These are phyloP conservation scores for Diplodia corticola DNA, from an alignment of 2,329 filamentous ascomycete genomes.

Conservation along the genomic window DNA sequence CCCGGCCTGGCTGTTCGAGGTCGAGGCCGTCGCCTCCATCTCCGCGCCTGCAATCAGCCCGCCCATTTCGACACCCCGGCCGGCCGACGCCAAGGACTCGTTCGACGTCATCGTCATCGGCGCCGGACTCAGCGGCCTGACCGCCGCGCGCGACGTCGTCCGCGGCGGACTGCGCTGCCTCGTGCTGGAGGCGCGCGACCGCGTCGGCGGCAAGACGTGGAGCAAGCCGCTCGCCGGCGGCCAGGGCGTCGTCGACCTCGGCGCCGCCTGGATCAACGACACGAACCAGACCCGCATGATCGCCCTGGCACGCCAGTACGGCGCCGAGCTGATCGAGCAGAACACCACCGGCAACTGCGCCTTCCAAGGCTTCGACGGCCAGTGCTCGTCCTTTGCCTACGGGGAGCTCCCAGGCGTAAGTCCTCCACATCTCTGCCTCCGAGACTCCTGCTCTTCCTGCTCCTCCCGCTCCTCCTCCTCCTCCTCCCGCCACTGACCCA, in stretches of 20 bases:
- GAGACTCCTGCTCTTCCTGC: too few relatives aligned
- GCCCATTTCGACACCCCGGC: neutral
- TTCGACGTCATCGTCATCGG: conserved; percentile 44
- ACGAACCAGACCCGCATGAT: conserved; percentile 52
- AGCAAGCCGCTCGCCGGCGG: conserved; percentile 37
- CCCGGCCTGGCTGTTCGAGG: conserved; percentile 46
- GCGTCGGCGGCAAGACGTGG: conserved; percentile 56
- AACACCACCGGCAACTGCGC: conserved; percentile 49
- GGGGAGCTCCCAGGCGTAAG: conserved; percentile 34
- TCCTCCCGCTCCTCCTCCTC: too few relatives aligned
- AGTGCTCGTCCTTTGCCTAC: conserved; percentile 33
- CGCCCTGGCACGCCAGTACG: conserved; percentile 44
- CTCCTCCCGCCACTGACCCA: too few relatives aligned
- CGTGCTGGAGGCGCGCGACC: conserved; percentile 53
- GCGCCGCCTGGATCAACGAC: conserved; percentile 63
- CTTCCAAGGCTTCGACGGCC: conserved; percentile 41
- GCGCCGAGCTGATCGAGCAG: conserved; percentile 50
- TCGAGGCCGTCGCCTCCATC: conserved; percentile 42
- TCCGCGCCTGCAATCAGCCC: conserved; percentile 21
- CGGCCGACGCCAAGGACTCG: neutral
- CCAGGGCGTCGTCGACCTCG: conserved; percentile 48
- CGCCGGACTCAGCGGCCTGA: conserved; percentile 42
- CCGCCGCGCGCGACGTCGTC: conserved; percentile 37
- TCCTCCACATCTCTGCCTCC: too few relatives aligned
- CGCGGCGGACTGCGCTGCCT: conserved; percentile 42